Conservation (phyloP, 1,284 basidiomycete genomes). For the Ganoderma sinense region DNA sequence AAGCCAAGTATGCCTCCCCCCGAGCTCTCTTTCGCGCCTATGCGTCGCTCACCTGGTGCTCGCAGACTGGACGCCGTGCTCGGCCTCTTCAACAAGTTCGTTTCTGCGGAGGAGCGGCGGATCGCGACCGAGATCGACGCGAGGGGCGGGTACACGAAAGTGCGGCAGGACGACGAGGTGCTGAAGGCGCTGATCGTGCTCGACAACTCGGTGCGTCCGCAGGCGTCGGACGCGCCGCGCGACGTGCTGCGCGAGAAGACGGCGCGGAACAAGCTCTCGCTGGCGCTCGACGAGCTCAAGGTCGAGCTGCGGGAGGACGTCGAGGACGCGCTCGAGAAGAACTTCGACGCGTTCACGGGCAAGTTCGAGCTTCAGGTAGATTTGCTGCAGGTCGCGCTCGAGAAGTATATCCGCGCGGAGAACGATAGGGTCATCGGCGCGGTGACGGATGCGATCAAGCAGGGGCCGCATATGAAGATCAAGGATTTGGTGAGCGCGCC, state of each 20-base stretch:
- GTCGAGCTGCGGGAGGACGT: slow-evolving; percentile 32
- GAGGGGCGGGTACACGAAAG: slow-evolving; percentile 22
- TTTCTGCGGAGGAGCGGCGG: slow-evolving; percentile 11
- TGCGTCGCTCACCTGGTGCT: not conserved
- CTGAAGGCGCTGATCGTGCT: slow-evolving; percentile 28
- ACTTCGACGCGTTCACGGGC: slow-evolving; percentile 32
- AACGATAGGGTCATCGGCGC: slow-evolving; percentile 34
- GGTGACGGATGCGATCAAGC: slow-evolving; percentile 23
- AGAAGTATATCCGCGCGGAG: slow-evolving; percentile 27
- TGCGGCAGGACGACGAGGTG: slow-evolving; percentile 20
- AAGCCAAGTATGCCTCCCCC: slow-evolving; percentile 28
- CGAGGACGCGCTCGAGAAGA: slow-evolving; percentile 33
- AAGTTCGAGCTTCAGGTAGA: slow-evolving; percentile 40
- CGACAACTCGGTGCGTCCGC: not conserved
- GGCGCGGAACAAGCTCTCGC: not conserved
- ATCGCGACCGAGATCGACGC: slow-evolving; percentile 41
- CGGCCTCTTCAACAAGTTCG: slow-evolving; percentile 5
- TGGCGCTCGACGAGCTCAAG: slow-evolving; percentile 21
- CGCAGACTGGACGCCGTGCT: slow-evolving; percentile 24
- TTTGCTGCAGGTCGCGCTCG: slow-evolving; percentile 31
- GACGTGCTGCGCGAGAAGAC: not conserved
- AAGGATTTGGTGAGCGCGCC: slow-evolving; percentile 30
- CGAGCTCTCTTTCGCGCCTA: too few relatives aligned
- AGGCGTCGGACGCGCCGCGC: not conserved
- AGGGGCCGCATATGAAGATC: slow-evolving; percentile 37